Base-by-base conservation (phyloP, 305 asterid genomes). In the Vinca major region DNA sequence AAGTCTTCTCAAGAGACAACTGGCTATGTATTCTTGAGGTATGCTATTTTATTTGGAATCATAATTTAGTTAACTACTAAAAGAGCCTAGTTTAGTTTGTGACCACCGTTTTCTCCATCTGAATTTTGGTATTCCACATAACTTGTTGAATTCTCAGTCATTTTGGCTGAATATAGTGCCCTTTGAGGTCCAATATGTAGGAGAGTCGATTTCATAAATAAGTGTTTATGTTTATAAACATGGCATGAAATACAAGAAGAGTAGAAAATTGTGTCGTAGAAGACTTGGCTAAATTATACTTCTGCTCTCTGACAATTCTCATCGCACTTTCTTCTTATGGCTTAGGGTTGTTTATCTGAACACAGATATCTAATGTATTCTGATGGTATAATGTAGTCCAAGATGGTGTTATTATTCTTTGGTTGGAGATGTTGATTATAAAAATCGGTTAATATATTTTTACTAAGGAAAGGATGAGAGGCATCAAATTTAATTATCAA, bases 1-100 rank as follows among this genome's bases (percentile, higher is more conserved):
- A 93, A 93, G 85, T 80, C 96, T 79, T 89, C 99, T 63, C 89
- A 87, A 75, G 99, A 93, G 86, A 81, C 91, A 3, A 93, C 99
- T 0, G 97, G 99, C 74, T 93, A 93, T 63, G 84, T 90, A 41
- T 93, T 90, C 84, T 79, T 90, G 75, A 90, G 96, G 97, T 90
- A 63, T 17, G 86, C 77, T 36, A 21, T 57, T 43, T 55, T 13
- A 11, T 53, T 61, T 64, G 4, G 44, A 26, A 44, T 65, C 4
- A 39, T 57, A 48, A 10, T 66, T 65, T 36, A 47, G 12, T 57
- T 20, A 37, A 19, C 5, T 41, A 26, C 14, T 69, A 45, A 17
- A 26, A 3, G 48, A 47, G 43, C 2, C n/a, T 67, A 21, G 14
- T 21, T n/a, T 65, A 21, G 37, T 63, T 26, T 52, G 49, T n/a